Evolutionary conservation across 371 early-diverging fungal species (phyloP).

Genomic region (Nosema muscidifuracis): DNA sequence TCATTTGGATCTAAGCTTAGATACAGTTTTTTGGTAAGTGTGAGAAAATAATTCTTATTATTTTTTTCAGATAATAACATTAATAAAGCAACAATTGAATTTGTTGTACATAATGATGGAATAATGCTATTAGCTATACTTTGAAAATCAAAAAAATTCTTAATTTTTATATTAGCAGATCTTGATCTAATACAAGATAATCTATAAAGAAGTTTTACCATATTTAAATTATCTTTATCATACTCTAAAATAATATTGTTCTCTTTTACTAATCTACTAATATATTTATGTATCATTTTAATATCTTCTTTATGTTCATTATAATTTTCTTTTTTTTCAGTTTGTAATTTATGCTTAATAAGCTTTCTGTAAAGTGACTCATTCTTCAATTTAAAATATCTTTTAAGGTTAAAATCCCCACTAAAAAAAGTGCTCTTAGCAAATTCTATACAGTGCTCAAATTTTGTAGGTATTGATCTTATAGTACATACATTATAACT

Average conservation of each 20-base stretch:
- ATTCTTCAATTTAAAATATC: neutral
- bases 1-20: slow-evolving; percentile 17
- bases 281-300: neutral
- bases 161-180: slow-evolving; percentile 38
- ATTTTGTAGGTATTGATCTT: slow-evolving; percentile 80
- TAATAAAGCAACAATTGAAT: slow-evolving; percentile 56
- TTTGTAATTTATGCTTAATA: neutral
- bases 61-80: slow-evolving; percentile 65
- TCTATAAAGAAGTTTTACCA: slow-evolving; percentile 41
- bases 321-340: neutral
- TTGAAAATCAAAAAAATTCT: slow-evolving; percentile 27
- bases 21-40: slow-evolving; percentile 5
- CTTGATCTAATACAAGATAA: slow-evolving; percentile 41
- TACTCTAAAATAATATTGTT: neutral
- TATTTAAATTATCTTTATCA: slow-evolving; percentile 21
- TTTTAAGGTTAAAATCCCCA: neutral
- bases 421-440: slow-evolving; percentile 67
- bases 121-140: slow-evolving; percentile 55
- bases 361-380: neutral
- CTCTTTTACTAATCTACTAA: neutral
- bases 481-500: slow-evolving; percentile 85
- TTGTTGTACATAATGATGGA: slow-evolving; percentile 61
- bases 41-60: slow-evolving; percentile 42
- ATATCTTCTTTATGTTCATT: slow-evolving; percentile 3
- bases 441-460: slow-evolving; percentile 98